phyloP scores from a whole-genome alignment of 257 asterid species.

The Petrea volubilis region DNA sequence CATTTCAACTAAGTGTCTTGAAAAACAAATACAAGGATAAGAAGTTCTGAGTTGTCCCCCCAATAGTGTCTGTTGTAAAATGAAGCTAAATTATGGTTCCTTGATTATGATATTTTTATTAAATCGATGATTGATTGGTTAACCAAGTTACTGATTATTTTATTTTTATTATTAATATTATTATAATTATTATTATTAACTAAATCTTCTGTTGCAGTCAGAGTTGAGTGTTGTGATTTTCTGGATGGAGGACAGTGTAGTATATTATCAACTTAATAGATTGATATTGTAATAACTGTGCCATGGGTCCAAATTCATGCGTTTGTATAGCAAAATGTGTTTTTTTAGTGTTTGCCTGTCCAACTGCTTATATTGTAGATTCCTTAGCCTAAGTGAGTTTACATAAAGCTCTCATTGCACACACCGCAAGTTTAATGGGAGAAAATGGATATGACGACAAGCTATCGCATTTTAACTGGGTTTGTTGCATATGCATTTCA shows the following conservation, averaged over 20 bases:
- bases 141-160: no score
- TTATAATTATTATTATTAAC: not conserved
- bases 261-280: no score
- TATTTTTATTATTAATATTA: no score
- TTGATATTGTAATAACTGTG: not conserved
- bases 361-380: not conserved
- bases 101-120: not conserved
- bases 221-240: not conserved
- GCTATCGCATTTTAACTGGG: not conserved
- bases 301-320: not conserved
- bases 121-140: not conserved
- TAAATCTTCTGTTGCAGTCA: not conserved
- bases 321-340: not conserved
- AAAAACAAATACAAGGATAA: not conserved
- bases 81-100: no score
- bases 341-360: not conserved
- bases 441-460: not conserved
- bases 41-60: not conserved
- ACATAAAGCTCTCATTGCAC: not conserved
- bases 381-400: not conserved
- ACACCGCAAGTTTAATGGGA: not conserved
- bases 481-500: not conserved
- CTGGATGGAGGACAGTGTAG: not conserved
- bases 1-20: not conserved
- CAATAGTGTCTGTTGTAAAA: not conserved